These are phyloP conservation scores for Mycena albidolilacea DNA, from an alignment of 768 basidiomycete species.

Conservation along the genomic window DNA sequence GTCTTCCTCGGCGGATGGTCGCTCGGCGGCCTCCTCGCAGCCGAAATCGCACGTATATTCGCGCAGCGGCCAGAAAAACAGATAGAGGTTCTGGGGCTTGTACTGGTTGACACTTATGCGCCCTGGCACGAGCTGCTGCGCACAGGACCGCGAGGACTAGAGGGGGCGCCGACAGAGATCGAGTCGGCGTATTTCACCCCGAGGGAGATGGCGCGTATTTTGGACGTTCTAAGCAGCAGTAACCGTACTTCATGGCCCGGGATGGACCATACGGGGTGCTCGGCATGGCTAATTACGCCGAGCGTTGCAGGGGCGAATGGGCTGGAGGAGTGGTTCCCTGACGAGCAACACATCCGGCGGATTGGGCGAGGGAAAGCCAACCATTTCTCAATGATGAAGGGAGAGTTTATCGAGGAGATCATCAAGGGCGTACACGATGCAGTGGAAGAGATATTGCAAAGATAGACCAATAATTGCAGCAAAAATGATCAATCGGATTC, in stretches of 20 bases:
- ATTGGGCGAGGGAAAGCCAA: slow-evolving; percentile 17
- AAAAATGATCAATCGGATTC: neutral
- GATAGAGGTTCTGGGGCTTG: slow-evolving; percentile 13
- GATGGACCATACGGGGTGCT: slow-evolving; percentile 10
- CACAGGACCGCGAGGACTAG: slow-evolving; percentile 12
- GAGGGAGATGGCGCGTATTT: slow-evolving; percentile 13
- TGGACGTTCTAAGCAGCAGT: neutral
- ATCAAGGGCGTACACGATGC: slow-evolving; percentile 4
- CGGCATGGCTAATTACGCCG: slow-evolving; percentile 29
- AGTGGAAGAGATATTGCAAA: neutral
- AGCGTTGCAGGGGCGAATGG: slow-evolving; percentile 13
- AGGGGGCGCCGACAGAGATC: slow-evolving; percentile 7
- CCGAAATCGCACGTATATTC: slow-evolving; percentile 29
- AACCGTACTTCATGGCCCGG: slow-evolving; percentile 14
- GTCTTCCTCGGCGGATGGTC: slow-evolving; percentile 32
- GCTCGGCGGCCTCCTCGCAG: slow-evolving; percentile 21
- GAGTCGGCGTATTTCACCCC: slow-evolving; percentile 26
- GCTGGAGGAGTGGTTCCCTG: slow-evolving; percentile 25
- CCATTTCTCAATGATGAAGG: slow-evolving; percentile 34
- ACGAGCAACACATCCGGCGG: slow-evolving; percentile 13
- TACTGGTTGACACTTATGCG: slow-evolving; percentile 24
- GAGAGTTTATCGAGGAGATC: slow-evolving; percentile 16
- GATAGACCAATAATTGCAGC: too few species aligned
- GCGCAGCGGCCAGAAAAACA: slow-evolving; percentile 1
- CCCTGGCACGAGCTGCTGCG: slow-evolving; percentile 19